Evolutionary conservation across 2,329 filamentous ascomycete species (phyloP).

Genomic region (Magnaporthiopsis rhizophila): DNA sequence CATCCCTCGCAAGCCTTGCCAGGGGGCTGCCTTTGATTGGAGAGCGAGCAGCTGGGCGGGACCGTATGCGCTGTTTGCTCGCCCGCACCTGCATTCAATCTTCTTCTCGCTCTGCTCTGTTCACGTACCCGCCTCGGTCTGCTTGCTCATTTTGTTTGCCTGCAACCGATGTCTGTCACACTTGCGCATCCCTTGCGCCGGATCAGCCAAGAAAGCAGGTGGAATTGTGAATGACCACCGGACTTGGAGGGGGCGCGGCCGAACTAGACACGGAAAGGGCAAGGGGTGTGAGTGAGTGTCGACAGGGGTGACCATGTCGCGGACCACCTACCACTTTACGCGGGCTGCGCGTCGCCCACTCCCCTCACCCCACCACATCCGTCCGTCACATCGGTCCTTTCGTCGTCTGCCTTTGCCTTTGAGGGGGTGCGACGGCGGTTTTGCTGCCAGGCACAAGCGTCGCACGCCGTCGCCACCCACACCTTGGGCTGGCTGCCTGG

Average conservation of each 20-base stretch:
- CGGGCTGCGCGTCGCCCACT: constrained; percentile 7
- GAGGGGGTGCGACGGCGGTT: background rate
- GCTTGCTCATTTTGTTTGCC: background rate
- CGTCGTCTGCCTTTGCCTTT: background rate
- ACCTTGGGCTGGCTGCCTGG: background rate
- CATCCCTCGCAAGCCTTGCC: constrained; percentile 1
- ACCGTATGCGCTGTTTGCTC: background rate
- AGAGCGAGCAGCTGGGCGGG: background rate
- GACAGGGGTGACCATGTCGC: background rate
- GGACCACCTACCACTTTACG: constrained; percentile 9
- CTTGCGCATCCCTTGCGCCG: constrained; percentile 6
- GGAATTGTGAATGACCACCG: background rate
- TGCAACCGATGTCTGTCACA: background rate
- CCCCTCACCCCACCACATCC: background rate
- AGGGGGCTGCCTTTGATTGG: background rate
- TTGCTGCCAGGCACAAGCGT: constrained; percentile 1
- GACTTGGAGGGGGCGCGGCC: background rate
- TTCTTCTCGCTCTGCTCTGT: constrained; percentile 1
- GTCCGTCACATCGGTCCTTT: background rate
- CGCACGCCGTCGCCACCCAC: background rate
- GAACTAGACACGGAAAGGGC: background rate
- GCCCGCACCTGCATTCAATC: background rate
- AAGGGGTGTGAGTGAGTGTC: background rate
- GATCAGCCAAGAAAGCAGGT: background rate
- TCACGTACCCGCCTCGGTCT: background rate